Base-by-base conservation (phyloP, 495 filamentous ascomycete genomes). In the Rusavskia elegans region DNA sequence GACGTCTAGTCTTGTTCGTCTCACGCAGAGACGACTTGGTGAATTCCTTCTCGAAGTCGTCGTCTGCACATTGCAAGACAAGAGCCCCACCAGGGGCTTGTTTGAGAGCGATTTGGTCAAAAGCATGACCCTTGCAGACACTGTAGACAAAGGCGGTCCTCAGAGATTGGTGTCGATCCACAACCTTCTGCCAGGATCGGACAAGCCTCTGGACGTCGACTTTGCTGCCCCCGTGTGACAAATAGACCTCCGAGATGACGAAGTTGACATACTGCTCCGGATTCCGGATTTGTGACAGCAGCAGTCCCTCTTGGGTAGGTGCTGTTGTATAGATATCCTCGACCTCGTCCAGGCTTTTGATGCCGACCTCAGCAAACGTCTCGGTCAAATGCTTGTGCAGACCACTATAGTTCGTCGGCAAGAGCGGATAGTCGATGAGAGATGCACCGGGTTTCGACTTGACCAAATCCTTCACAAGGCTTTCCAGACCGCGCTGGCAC, bases 281-380 rank as follows among this genome's bases (percentile, higher is more conserved):
- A 40, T 75, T 67, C 25, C 71, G 75, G 14, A 75, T 67, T 36
- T 85, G 80, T 50, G 77, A 81, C 49, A 83, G 74, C 16, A 87
- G 63, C 5, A 85, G 74, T 42, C 76, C 80, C 53, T 83, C 75
- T 55, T 87, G 83, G 37, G 79, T 77, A 0, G 79, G 73, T 0
- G 82, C 81, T 50, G 75, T 79, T 2, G 81, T 81, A 48, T 83
- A 84, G 30, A 76, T 70, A 35, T 80, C 73, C 61, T 85, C 73
- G 2, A 79, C 66, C 0, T 71, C 61, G 21, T 61, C 60, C 51
- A 67, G 63, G 55, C 49, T 60, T 1, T 64, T 63, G 11, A 83
- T 71, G 13, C 71, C 69, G 6, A 77, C 66, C 23, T 67, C 64
- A 7, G 70, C 63, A 19, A 84, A 64, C 8, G 73, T 71, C 8